These are phyloP conservation scores for Colletotrichum sp. DNA, from an alignment of 2,329 filamentous ascomycete species.

Conservation along the genomic window DNA sequence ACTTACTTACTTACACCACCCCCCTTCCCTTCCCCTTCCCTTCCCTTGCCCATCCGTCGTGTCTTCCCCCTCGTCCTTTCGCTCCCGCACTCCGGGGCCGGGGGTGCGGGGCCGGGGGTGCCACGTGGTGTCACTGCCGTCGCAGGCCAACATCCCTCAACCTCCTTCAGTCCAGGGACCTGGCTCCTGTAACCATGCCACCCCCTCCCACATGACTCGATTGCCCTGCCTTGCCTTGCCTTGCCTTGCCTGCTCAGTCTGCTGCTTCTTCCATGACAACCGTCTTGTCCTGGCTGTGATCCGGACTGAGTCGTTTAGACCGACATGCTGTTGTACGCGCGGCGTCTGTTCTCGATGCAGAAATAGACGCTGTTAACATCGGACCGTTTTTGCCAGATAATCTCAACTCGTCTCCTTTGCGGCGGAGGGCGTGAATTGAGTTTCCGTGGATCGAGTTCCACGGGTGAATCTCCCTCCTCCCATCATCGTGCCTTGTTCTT, in stretches of 20 bases:
- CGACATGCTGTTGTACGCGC: not conserved
- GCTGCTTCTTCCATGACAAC: too few relatives aligned
- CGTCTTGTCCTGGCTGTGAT: not conserved
- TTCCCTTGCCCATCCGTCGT: not conserved
- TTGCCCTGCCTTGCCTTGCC: not conserved
- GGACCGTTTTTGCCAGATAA: not conserved
- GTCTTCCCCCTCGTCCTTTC: not conserved
- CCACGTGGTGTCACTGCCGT: constrained; percentile 3
- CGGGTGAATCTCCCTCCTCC: not conserved
- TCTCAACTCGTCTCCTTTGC: not conserved
- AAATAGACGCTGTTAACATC: not conserved
- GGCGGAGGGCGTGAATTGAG: not conserved
- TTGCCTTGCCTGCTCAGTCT: not conserved
- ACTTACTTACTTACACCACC: not conserved
- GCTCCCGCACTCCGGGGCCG: not conserved
- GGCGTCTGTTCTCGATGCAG: not conserved
- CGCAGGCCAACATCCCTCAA: not conserved
- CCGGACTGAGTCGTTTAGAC: not conserved
- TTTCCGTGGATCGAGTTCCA: not conserved
- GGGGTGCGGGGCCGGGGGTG: not conserved
- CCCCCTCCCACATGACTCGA: not conserved
- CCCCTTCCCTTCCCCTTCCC: not conserved
- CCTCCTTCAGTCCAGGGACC: not conserved
- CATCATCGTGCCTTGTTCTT: not conserved
- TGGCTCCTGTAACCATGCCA: not conserved